phyloP scores from a whole-genome alignment of 164 flowering plant genomes.

The Piper longum region DNA sequence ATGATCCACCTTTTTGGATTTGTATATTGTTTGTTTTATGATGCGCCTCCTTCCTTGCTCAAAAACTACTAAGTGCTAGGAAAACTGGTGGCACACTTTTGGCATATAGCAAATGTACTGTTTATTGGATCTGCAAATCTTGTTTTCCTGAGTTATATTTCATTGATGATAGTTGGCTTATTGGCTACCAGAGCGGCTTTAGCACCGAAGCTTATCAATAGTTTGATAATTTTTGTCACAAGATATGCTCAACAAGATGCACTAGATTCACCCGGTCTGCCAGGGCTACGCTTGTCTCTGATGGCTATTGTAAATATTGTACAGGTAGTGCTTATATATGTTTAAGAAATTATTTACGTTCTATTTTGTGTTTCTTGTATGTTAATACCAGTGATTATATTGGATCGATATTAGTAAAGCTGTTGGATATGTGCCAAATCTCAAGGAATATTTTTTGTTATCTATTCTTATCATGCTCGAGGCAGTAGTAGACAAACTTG shows the following conservation, averaged over 20 bases:
- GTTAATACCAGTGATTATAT: not conserved
- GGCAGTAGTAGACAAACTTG: slow-evolving; percentile 68
- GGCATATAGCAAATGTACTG: too few relatives aligned
- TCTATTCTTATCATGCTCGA: slow-evolving; percentile 51
- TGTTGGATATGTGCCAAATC: slow-evolving; percentile 5
- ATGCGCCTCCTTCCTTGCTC: too few relatives aligned
- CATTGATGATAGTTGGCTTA: slow-evolving; percentile 58
- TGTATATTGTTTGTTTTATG: too few relatives aligned
- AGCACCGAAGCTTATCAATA: slow-evolving; percentile 37
- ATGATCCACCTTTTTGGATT: too few relatives aligned
- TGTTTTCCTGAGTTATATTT: too few relatives aligned
- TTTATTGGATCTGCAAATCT: too few relatives aligned
- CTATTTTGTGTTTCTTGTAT: not conserved
- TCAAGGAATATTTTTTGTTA: slow-evolving; percentile 29
- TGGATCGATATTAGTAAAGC: slow-evolving; percentile 1
- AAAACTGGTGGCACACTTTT: too few relatives aligned
- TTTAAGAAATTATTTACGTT: not conserved
- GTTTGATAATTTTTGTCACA: slow-evolving; percentile 42
- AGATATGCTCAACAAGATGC: slow-evolving; percentile 43
- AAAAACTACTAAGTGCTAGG: too few relatives aligned
- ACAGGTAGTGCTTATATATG: slow-evolving; percentile 37
- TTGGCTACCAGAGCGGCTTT: slow-evolving; percentile 48
- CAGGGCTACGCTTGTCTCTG: slow-evolving; percentile 48
- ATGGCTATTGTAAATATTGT: slow-evolving; percentile 62
- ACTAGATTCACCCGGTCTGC: slow-evolving; percentile 41